Percentiles rank a stretch among this genome's conserved stretches.
phyloP scores from a whole-genome alignment of 768 basidiomycete genomes.

The Xanthoconium stramineum region DNA sequence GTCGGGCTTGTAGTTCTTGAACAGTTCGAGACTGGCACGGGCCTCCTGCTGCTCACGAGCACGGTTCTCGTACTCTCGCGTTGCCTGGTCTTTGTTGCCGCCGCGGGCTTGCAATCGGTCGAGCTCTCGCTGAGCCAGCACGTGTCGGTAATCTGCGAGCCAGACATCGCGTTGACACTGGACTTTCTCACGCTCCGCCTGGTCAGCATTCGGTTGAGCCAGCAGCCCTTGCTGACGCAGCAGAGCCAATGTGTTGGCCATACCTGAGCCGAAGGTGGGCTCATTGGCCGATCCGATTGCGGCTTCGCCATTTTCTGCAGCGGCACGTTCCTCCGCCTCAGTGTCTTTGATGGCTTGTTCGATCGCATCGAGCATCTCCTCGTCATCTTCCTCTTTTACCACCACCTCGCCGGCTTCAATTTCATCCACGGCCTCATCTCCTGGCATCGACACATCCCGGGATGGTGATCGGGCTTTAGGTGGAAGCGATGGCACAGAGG shows the following conservation, averaged over 20 bases:
- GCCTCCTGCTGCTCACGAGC: slow-evolving; percentile 90
- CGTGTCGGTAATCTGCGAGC: slow-evolving; percentile 80
- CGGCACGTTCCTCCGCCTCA: slow-evolving; percentile 50
- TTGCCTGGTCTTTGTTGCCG: slow-evolving; percentile 84
- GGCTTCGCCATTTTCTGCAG: slow-evolving; percentile 30
- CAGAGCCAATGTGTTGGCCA: slow-evolving; percentile 86
- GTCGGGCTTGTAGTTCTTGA: slow-evolving; percentile 95
- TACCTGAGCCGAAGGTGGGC: slow-evolving; percentile 75
- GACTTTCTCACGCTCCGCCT: slow-evolving; percentile 70
- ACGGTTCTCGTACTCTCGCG: slow-evolving; percentile 92
- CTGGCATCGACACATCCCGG: slow-evolving; percentile 55
- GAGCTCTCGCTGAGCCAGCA: slow-evolving; percentile 73
- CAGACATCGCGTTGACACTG: slow-evolving; percentile 87
- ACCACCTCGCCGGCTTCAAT: slow-evolving; percentile 79
- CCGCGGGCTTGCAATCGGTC: slow-evolving; percentile 78
- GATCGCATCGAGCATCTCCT: slow-evolving; percentile 76
- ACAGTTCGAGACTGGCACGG: slow-evolving; percentile 72
- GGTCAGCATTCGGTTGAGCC: slow-evolving; percentile 59
- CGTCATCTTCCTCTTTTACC: slow-evolving; percentile 77
- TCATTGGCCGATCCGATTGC: slow-evolving; percentile 67
- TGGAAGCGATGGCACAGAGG: slow-evolving; percentile 23
- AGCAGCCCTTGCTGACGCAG: slow-evolving; percentile 91
- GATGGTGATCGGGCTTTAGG: slow-evolving; percentile 40
- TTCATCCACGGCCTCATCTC: slow-evolving; percentile 66
- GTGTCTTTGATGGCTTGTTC: slow-evolving; percentile 64